Evolutionary conservation across 495 filamentous ascomycete genomes (phyloP).

Genomic region (Lasiosphaeria hispida): DNA sequence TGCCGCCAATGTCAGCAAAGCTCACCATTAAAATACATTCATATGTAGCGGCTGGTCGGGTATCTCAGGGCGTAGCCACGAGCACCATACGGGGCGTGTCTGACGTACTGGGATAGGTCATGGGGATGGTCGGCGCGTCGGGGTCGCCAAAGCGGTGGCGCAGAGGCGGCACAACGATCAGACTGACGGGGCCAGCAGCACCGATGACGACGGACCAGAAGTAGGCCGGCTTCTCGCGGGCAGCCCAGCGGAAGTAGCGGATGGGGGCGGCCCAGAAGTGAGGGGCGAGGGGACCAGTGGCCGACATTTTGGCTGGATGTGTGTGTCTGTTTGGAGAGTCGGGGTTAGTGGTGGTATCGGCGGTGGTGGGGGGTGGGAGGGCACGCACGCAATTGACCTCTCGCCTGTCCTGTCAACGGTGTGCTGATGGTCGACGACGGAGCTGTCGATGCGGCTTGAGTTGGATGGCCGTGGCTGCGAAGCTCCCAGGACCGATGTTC

Average conservation of each 20-base stretch:
- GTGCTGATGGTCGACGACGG: neutral
- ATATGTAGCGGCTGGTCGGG: no score
- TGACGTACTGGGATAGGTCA: slow-evolving; percentile 89
- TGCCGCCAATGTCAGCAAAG: slow-evolving; percentile 22
- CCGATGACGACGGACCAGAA: slow-evolving; percentile 82
- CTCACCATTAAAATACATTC: neutral
- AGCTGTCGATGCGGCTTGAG: no score
- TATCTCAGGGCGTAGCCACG: no score
- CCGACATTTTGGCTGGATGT: slow-evolving; percentile 52
- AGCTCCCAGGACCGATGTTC: slow-evolving; percentile 3
- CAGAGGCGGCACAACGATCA: slow-evolving; percentile 67
- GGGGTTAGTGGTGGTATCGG: neutral
- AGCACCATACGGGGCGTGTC: neutral
- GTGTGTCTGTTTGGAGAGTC: neutral
- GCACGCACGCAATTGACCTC: slow-evolving; percentile 10
- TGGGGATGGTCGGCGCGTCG: slow-evolving; percentile 66
- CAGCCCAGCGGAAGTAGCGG: slow-evolving; percentile 81
- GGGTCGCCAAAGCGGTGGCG: slow-evolving; percentile 67
- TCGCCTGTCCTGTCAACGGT: slow-evolving; percentile 1
- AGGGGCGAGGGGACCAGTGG: slow-evolving; percentile 56
- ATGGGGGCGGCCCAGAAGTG: slow-evolving; percentile 80
- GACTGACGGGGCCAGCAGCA: slow-evolving; percentile 62
- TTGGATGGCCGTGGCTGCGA: neutral
- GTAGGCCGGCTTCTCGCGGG: slow-evolving; percentile 80
- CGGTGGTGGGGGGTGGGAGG: neutral